Base-by-base conservation (phyloP, 2,329 filamentous ascomycete species). In the Apiospora saccharicola region DNA sequence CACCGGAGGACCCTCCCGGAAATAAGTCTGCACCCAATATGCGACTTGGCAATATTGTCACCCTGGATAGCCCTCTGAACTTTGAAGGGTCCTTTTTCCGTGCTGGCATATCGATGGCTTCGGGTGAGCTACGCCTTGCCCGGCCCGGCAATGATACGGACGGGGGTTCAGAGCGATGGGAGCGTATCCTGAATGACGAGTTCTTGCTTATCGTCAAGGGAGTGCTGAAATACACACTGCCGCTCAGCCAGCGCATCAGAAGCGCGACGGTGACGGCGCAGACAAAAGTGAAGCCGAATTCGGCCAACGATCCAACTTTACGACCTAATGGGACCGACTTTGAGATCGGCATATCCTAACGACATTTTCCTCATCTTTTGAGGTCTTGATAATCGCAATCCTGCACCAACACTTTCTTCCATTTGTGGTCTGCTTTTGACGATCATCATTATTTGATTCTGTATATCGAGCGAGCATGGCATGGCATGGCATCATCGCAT, bases 131-230 rank as follows among this genome's bases (percentile, higher is more conserved):
- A 75, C 93, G 96, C 51, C 88, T 99, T 4, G 85, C 87, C 37
- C 91, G 92, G 71, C 96, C 96, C 0, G 95, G 96, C 4, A 99
- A 98, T 81, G 91, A 91, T 77, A 98, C 96, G 0, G 91, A 94
- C 61, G 93, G 93, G 53, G 96, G 96, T 12, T 92, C 92, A 1
- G 91, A 93, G 79, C 90, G 95, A 16, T 99, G 96, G 96, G 94
- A 97, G 80, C 90, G 91, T 73, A 95, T 98, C 67, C 87, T 98
- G 69, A 90, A 97, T 75, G 93, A 98, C 81, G 94, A 96, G 64
- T 99, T 98, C 77, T 94, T 98, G 76, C 88, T 99, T 68, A 96
- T 98, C 73, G 90, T 99, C 57, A 92, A 96, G 77, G 96, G 96
- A 30, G 93, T 96, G 19, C 87, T 99, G 76, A 95, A 95, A 79